Base-by-base conservation (phyloP, 768 basidiomycete genomes). In the Lentinula raphanica region DNA sequence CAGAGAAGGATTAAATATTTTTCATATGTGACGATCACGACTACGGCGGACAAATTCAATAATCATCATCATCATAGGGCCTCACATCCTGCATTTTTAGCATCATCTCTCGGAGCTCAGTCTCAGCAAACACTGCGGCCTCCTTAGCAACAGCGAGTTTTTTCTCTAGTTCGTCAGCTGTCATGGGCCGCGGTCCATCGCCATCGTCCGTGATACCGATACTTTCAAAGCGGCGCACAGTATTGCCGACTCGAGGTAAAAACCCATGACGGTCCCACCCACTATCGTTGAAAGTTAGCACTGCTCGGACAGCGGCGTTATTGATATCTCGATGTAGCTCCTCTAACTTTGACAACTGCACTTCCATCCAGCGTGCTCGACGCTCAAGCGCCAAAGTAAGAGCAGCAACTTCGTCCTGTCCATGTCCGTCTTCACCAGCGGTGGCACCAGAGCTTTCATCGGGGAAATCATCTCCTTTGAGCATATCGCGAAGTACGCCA, bases 351-450 rank as follows among this genome's bases (percentile, higher is more conserved):
- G 89, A 90, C 17, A 94, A 71, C 69, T 93, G 92, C 21, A 92
- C 88, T 71, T 94, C 91, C 89, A 94, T 93, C 90, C 92, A 94
- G 42, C 90, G 80, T 15, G 92, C 92, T n/a, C 92, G 88, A 60
- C 89, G 86, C 68, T 92, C 91, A 45, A 94, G 80, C 7, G 90
- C 91, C 49, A 88, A 74, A 1, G 91, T 94, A 59, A 94, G 74
- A 17, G 88, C 88, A 2, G 87, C 89, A 6, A 94, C 91, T 66
- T 94, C 92, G 65, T 92, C 90, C 61, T 92, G 86, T 23, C 78
- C 82, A 19, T 57, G 79, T 73, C 76, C 74, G 56, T 86, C 87
- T 42, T 88, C 86, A 4, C 81, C 81, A 27, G 38, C 36, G 7
- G 36, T 27, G 5, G 38, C 36, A 39, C 23, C 40, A 19, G 40